Conservation (phyloP, 179 eudicot species). For the Silene vulgaris region DNA sequence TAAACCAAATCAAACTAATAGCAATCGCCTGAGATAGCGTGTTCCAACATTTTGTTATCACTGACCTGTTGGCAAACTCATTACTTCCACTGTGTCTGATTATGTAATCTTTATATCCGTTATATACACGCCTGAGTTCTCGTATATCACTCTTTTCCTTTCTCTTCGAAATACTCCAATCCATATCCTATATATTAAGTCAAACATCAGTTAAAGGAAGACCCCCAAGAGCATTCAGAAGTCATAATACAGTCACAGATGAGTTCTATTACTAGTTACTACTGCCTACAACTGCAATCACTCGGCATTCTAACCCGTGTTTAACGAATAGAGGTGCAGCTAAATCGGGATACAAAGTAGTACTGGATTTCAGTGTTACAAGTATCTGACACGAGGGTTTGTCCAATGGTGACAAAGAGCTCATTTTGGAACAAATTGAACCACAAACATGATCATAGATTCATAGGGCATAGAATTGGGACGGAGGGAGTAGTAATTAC, state of each 20-base stretch:
- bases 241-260: too few species aligned
- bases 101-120: conserved; percentile 54
- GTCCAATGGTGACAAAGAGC: too few species aligned
- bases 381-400: too few species aligned
- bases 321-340: too few species aligned
- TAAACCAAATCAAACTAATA: conserved; percentile 20
- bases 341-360: too few species aligned
- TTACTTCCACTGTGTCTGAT: conserved; percentile 59
- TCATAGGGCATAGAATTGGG: not conserved
- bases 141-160: conserved; percentile 82
- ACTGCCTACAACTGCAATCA: too few species aligned
- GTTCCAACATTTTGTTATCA: conserved; percentile 7
- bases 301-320: too few species aligned
- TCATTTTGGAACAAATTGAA: not conserved
- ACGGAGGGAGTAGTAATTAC: conserved; percentile 27
- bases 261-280: too few species aligned
- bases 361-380: not conserved
- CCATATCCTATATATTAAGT: conserved; percentile 56
- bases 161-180: conserved; percentile 50
- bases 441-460: not conserved
- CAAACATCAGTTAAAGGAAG: conserved; percentile 6
- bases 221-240: too few species aligned
- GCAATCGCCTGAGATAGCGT: conserved; percentile 9
- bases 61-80: conserved; percentile 60
- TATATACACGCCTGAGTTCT: conserved; percentile 80